These are phyloP conservation scores for Phytopythium kandeliae DNA, from an alignment of 352 stramenopile species.

Conservation along the genomic window DNA sequence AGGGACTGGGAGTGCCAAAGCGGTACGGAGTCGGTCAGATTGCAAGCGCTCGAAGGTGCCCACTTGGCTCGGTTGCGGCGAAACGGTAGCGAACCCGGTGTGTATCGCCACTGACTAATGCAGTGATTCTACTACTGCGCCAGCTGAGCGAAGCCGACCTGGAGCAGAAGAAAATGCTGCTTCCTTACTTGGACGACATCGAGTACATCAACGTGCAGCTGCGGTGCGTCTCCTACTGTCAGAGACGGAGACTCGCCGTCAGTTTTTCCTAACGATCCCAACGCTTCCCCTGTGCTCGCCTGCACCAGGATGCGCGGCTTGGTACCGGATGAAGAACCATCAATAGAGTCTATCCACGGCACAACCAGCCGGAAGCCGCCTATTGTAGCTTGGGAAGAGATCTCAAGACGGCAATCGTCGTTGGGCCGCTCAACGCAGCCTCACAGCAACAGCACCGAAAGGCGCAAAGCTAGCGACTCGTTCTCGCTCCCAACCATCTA, in stretches of 20 bases:
- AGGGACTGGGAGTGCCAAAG: neutral
- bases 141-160: constrained; percentile 42
- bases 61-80: neutral
- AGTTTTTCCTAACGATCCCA: neutral
- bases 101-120: too few species aligned
- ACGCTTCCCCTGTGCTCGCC: neutral
- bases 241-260: too few species aligned
- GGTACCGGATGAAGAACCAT: constrained; percentile 19
- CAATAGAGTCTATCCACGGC: neutral
- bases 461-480: neutral
- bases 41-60: neutral
- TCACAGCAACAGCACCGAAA: neutral
- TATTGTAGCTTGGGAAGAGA: neutral
- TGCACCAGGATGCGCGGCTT: constrained; percentile 33
- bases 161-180: constrained; percentile 76
- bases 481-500: neutral
- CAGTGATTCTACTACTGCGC: neutral
- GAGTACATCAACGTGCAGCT: constrained; percentile 86
- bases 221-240: constrained; percentile 15
- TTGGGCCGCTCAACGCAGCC: too few species aligned
- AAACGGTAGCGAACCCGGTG: neutral
- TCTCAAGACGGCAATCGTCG: too few species aligned
- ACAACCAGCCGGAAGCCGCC: neutral
- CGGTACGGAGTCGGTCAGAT: neutral
- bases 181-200: constrained; percentile 83